Evolutionary conservation across 768 basidiomycete species (phyloP).

Genomic region (Suillus variegatus): DNA sequence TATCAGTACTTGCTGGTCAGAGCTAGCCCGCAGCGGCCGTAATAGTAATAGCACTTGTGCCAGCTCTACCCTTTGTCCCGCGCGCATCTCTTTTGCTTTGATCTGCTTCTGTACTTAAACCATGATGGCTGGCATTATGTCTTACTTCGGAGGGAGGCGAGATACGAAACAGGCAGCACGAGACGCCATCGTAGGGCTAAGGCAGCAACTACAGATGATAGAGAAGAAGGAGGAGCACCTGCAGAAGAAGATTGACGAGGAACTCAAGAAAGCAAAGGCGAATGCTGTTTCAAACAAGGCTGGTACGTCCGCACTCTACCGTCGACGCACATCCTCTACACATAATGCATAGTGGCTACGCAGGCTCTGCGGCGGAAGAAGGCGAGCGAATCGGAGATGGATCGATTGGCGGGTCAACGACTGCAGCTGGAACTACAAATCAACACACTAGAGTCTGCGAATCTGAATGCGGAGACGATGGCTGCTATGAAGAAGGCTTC

Average conservation of each 20-base stretch:
- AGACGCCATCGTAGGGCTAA: constrained; percentile 90
- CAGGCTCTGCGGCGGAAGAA: constrained; percentile 94
- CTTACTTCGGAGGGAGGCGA: constrained; percentile 83
- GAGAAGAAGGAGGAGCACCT: constrained; percentile 99
- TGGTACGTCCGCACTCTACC: constrained; percentile 55
- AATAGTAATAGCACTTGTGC: constrained; percentile 4
- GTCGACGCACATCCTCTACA: neutral
- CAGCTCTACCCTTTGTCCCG: constrained; percentile 8
- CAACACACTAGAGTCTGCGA: constrained; percentile 95
- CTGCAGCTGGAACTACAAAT: constrained; percentile 96
- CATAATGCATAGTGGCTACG: constrained; percentile 65
- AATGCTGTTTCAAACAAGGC: constrained; percentile 94
- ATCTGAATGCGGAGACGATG: constrained; percentile 98
- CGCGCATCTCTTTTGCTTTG: constrained; percentile 2
- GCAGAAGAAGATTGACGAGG: constrained; percentile 96
- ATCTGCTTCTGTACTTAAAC: constrained; percentile 9
- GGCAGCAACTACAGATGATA: constrained; percentile 94
- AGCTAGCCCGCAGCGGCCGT: constrained; percentile 14
- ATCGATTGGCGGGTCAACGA: constrained; percentile 80
- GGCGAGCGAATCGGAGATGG: constrained; percentile 81
- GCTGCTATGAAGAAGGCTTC: constrained; percentile 95
- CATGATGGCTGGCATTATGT: constrained; percentile 82
- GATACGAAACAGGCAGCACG: constrained; percentile 84
- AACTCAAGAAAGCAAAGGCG: constrained; percentile 84
- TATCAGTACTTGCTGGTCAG: constrained; percentile 10